Evolutionary conservation across 164 flowering plant species (phyloP), one percentile per base, ranked within the genome.

Genomic region (Kingdonia uniflora): DNA sequence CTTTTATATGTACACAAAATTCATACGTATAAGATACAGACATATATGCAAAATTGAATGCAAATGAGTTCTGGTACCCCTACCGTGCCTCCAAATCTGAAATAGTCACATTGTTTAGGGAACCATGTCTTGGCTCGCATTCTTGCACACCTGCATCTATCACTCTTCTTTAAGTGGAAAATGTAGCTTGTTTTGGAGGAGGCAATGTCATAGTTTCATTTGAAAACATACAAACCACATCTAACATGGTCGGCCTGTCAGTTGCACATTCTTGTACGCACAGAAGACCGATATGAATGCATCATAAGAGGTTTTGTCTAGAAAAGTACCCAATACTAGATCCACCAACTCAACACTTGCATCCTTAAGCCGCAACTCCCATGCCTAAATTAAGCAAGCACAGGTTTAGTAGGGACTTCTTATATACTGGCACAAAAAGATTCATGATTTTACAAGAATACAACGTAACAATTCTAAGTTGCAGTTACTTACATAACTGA

Each of bases 181-280:
- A 50, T 29, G 39, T 35, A 15, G 53, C 20, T 29, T 29, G 53
- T 50, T 26, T 29, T 12, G 53, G 40, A 5, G 19, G 2, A 50
- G 53, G 53, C 16, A 50, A 17, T 15, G 21, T 5, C 40, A 50
- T 33, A 13, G 39, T 26, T 50, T 25, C 53, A 29, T 50, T 50
- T 7, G 39, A 4, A 19, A 50, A 33, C 53, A 50, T 50, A 17
- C 21, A 50, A 50, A 50, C 39, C 17, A 50, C 53, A 29, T 50
- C 39, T 16, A 50, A 11, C 53, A 50, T 50, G 11, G 38, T 50
- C 1, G 40, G 53, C n/a, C 53, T 50, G 24, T 50, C 39, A 1
- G 39, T 33, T 15, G 39, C 39, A 29, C 53, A 25, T n/a, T 50
- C 53, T 50, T 50, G 53, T 26, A 50, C 53, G 16, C 53, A 25